Evolutionary conservation across 108 stramenopile genomes (phyloP), one percentile per base, ranked within the genome.

Genomic region (Cyclostephanos tholiformis): DNA sequence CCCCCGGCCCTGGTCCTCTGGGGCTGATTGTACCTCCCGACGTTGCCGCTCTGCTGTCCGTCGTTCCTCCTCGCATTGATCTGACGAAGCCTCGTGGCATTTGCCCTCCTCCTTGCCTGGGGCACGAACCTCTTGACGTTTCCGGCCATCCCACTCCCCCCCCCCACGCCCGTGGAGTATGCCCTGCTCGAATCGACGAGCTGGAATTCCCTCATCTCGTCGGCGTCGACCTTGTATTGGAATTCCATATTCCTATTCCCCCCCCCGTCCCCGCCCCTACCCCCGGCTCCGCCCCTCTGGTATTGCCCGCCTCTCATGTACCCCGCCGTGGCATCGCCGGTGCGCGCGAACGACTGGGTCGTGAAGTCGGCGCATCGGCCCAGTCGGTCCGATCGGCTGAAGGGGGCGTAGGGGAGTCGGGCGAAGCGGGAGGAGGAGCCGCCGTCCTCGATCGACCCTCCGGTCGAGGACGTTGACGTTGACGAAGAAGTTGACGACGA

Each of bases 161-260:
- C 48, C 20, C 12, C 60, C 55, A 38, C 32, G 66, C 82, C 97
- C 96, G 63, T 9, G 11, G 58, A 53, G 25, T 51, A 44, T n/a
- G 88, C 70, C 84, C 97, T 97, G 62, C 83, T 83, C 12, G 95
- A 92, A 74, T 98, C 97, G 17, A 97, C 98, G 64, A 97, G 62
- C 71, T 95, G 91, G 69, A 98, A 97, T 25, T 86, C 85, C 51
- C 77, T 77, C 38, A 82, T 80, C 58, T 98, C 96, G 19, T 83
- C 91, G 12, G 77, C 83, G 17, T 89, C 82, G 51, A 89, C 89
- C 77, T 94, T 90, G 73, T 92, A 88, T 71, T 88, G 85, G 67
- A 83, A 87, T 75, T 88, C 82, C 56, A 82, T 35, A 80, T 90
- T 88, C 32, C 74, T 72, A 38, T 86, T 82, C 65, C 75, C 71